Conservation (phyloP, 2,329 filamentous ascomycete genomes). For the Hypoxylon sp. region DNA sequence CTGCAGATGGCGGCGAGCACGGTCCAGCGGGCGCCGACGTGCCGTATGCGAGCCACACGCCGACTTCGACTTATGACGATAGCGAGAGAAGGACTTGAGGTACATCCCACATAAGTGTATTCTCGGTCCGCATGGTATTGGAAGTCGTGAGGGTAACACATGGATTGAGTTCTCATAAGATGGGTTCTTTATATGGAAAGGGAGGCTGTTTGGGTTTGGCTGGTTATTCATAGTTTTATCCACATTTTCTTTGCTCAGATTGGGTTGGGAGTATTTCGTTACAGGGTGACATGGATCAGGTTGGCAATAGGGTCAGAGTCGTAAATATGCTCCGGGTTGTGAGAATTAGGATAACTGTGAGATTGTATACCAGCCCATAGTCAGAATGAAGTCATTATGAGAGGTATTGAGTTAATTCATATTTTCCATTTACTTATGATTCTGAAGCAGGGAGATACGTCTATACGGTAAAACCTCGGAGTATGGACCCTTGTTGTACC, state of each 20-base stretch:
- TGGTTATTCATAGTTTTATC: too few relatives aligned
- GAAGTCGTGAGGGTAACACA: background rate
- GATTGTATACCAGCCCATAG: background rate
- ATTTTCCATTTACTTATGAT: background rate
- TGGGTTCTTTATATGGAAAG: background rate
- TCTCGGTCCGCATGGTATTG: background rate
- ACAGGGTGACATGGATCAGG: background rate
- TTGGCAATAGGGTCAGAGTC: background rate
- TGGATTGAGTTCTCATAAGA: background rate
- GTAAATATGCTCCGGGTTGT: background rate
- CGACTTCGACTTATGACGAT: slow-evolving; percentile 24
- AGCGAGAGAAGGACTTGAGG: slow-evolving; percentile 5
- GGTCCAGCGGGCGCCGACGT: slow-evolving; percentile 20
- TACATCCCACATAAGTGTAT: background rate
- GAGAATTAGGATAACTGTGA: slow-evolving; percentile 11
- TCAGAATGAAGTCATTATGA: background rate
- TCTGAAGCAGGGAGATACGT: background rate
- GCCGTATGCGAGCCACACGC: slow-evolving; percentile 28
- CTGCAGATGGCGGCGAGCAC: slow-evolving; percentile 29
- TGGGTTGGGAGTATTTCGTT: background rate
- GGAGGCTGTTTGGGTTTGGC: slow-evolving; percentile 12
- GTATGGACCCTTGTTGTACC: slow-evolving; percentile 1
- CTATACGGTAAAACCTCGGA: slow-evolving; percentile 19
- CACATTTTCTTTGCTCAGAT: slow-evolving; percentile 9
- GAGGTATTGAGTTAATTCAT: background rate